Conservation (phyloP, 1,284 basidiomycete species). For the Sporisorium graminicola region DNA sequence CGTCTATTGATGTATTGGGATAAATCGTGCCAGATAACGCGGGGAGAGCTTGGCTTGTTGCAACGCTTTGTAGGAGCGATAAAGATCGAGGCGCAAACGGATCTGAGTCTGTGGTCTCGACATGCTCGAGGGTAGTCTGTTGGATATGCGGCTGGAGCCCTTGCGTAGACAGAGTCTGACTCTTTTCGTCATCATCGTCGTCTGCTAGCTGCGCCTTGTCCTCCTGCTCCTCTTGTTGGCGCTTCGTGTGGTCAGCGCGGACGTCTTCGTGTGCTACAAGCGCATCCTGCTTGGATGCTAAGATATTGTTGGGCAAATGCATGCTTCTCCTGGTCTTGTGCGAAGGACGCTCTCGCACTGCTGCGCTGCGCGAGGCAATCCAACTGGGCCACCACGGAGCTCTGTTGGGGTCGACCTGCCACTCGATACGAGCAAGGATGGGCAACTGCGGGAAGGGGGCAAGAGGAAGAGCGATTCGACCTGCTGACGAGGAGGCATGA, state of each 20-base stretch:
- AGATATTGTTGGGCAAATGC: conserved; percentile 16
- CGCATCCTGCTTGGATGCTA: conserved; percentile 7
- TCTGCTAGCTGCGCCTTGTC: background rate
- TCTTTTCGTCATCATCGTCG: conserved; percentile 1
- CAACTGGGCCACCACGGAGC: conserved; percentile 64
- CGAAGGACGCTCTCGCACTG: background rate
- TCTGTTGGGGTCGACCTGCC: conserved; percentile 60
- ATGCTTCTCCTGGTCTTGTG: conserved; percentile 23
- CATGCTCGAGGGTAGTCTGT: background rate
- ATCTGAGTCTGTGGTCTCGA: conserved; percentile 1
- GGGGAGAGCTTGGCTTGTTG: background rate
- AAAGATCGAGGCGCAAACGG: background rate
- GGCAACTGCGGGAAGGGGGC: conserved; percentile 46
- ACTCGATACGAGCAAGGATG: conserved; percentile 65
- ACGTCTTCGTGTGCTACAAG: background rate
- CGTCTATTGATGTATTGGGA: background rate
- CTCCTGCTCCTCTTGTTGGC: background rate
- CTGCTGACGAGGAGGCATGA: conserved; percentile 19
- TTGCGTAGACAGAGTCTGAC: background rate
- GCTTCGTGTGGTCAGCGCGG: background rate
- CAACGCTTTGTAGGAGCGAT: background rate
- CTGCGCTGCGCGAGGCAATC: conserved; percentile 16
- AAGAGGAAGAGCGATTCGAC: background rate
- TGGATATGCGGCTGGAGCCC: background rate
- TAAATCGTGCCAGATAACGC: background rate